phyloP scores from a whole-genome alignment of 116 monocot species.

The Phalaenopsis hybrid region DNA sequence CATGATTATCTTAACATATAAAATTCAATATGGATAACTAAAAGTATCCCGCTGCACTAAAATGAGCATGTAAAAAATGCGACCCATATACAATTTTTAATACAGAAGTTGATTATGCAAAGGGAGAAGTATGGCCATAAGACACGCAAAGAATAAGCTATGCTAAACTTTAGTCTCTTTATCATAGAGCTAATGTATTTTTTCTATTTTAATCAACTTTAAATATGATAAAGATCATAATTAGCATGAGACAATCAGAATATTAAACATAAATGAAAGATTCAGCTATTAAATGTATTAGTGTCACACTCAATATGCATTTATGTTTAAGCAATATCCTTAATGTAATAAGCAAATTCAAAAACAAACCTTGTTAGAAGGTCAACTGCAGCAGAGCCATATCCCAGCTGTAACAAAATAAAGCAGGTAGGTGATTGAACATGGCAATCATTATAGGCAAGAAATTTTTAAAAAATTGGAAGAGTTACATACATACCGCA shows the following conservation, averaged over 20 bases:
- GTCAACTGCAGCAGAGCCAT: slow-evolving; percentile 83
- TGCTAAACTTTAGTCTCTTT: no score
- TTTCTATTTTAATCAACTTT: neutral
- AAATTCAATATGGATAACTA: no score
- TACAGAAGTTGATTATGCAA: no score
- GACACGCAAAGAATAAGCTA: no score
- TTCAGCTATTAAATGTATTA: neutral
- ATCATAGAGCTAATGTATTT: no score
- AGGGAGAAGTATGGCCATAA: no score
- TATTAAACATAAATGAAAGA: neutral
- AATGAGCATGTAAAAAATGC: no score
- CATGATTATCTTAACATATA: no score
- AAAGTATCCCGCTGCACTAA: no score
- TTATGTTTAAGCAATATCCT: neutral
- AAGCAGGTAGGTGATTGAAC: neutral
- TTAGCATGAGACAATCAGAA: neutral
- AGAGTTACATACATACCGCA: no score
- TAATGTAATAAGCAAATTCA: neutral
- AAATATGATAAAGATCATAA: neutral
- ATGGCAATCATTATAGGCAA: neutral
- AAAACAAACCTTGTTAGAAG: slow-evolving; percentile 64
- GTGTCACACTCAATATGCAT: neutral
- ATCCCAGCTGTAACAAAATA: slow-evolving; percentile 53
- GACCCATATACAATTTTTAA: no score
- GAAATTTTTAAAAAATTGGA: neutral